Evolutionary conservation across 345 rosid species (phyloP).

Genomic region (Erysimum cheiranthoides): DNA sequence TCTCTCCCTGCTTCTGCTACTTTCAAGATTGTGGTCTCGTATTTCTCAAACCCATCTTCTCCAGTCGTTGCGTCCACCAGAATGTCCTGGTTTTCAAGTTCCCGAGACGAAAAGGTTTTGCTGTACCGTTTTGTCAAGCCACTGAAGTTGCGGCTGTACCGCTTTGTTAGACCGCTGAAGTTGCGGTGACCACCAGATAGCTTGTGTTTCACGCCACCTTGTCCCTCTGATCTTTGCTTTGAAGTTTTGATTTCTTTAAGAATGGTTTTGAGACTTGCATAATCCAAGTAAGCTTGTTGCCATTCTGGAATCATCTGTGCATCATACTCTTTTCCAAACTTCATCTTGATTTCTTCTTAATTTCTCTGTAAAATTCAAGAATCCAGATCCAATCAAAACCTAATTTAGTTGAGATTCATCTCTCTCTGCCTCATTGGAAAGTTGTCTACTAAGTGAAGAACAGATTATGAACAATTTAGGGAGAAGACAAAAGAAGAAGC

Average conservation of each 20-base stretch:
- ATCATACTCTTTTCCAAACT: constrained; percentile 70
- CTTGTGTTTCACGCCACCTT: constrained; percentile 40
- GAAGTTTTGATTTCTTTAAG: constrained; percentile 51
- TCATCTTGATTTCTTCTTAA: constrained; percentile 48
- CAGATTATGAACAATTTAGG: neutral
- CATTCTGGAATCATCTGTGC: constrained; percentile 80
- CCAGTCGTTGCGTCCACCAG: constrained; percentile 37
- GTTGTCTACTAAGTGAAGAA: constrained; percentile 10
- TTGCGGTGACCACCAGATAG: neutral
- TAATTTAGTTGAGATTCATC: constrained; percentile 2
- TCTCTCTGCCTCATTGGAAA: neutral
- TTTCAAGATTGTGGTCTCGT: constrained; percentile 44
- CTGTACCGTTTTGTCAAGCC: constrained; percentile 46
- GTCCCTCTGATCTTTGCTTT: constrained; percentile 35
- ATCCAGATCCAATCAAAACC: neutral
- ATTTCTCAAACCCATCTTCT: constrained; percentile 42
- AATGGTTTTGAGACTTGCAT: constrained; percentile 48
- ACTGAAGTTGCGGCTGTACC: constrained; percentile 44
- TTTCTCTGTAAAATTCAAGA: constrained; percentile 5
- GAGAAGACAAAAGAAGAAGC: neutral
- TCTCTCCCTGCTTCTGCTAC: constrained; percentile 50
- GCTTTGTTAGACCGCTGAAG: too few relatives aligned
- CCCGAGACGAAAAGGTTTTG: constrained; percentile 24
- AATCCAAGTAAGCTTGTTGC: constrained; percentile 73
- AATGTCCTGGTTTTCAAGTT: constrained; percentile 38